These are phyloP conservation scores for Talaromyces islandicus DNA, from an alignment of 2,329 filamentous ascomycete species.

Conservation along the genomic window DNA sequence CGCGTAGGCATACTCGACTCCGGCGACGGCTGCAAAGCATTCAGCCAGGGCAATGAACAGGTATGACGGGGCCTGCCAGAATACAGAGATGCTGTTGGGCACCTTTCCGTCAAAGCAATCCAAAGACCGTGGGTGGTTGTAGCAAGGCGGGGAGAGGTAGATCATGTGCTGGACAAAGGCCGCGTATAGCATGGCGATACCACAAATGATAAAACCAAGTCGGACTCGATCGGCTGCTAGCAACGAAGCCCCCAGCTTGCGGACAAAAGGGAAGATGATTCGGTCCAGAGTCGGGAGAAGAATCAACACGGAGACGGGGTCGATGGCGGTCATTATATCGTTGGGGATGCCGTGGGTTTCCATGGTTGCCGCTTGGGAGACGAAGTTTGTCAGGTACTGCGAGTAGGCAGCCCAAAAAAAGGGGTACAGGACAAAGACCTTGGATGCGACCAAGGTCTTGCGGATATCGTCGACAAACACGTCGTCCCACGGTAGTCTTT, in stretches of 20 bases:
- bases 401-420: slow-evolving; percentile 1
- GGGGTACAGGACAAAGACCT: slow-evolving; percentile 32
- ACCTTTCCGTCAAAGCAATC: slow-evolving; percentile 11
- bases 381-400: slow-evolving; percentile 1
- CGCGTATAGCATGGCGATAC: slow-evolving; percentile 44
- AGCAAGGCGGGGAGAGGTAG: slow-evolving; percentile 59
- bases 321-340: slow-evolving; percentile 51
- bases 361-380: slow-evolving; percentile 49
- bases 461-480: slow-evolving; percentile 30
- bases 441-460: slow-evolving; percentile 24
- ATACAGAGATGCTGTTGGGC: slow-evolving; percentile 54
- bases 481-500: slow-evolving; percentile 46
- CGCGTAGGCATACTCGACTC: slow-evolving; percentile 69
- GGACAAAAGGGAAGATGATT: slow-evolving; percentile 47
- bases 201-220: slow-evolving; percentile 45
- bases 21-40: slow-evolving; percentile 54
- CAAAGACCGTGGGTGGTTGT: slow-evolving; percentile 48
- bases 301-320: slow-evolving; percentile 49
- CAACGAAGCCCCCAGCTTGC: slow-evolving; percentile 43
- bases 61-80: slow-evolving; percentile 45
- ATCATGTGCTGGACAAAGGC: slow-evolving; percentile 45
- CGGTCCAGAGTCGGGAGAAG: slow-evolving; percentile 51
- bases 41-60: slow-evolving; percentile 52
- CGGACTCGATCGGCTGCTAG: slow-evolving; percentile 51
- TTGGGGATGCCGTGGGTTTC: slow-evolving; percentile 48